These are phyloP conservation scores for Saccharomycopsis crataegensis DNA, from an alignment of 1,139 yeast species.

Conservation along the genomic window DNA sequence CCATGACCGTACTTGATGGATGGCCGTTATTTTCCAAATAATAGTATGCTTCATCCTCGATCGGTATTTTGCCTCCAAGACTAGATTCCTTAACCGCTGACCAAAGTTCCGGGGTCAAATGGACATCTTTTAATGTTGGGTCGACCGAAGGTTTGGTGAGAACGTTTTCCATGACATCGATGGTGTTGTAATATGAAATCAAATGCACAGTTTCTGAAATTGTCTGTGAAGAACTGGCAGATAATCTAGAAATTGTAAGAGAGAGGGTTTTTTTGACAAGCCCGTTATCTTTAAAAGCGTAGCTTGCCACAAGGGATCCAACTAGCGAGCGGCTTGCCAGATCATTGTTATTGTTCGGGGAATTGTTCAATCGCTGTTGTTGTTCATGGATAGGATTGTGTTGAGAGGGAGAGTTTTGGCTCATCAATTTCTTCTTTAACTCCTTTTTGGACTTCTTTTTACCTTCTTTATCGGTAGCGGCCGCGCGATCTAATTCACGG, in stretches of 20 bases:
- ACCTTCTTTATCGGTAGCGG: slow-evolving; percentile 25
- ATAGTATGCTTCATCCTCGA: slow-evolving; percentile 47
- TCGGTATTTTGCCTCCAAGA: slow-evolving; percentile 46
- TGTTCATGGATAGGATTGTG: neutral
- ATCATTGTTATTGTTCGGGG: slow-evolving; percentile 13
- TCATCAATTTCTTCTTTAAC: slow-evolving; percentile 20
- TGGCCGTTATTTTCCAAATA: slow-evolving; percentile 33
- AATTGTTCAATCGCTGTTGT: neutral
- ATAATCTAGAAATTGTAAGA: slow-evolving; percentile 34
- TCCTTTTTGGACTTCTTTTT: slow-evolving; percentile 33
- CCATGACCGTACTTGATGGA: too few relatives aligned
- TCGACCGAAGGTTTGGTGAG: slow-evolving; percentile 55
- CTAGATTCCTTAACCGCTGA: slow-evolving; percentile 54
- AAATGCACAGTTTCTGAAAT: slow-evolving; percentile 55
- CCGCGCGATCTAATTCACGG: slow-evolving; percentile 61
- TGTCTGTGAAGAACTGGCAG: slow-evolving; percentile 8
- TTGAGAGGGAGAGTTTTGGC: neutral
- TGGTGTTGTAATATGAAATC: slow-evolving; percentile 69
- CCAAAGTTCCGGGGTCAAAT: slow-evolving; percentile 53
- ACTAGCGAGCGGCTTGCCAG: slow-evolving; percentile 33
- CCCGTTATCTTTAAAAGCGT: slow-evolving; percentile 68
- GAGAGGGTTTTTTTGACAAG: slow-evolving; percentile 78
- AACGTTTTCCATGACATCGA: slow-evolving; percentile 57
- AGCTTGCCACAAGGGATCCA: slow-evolving; percentile 52
- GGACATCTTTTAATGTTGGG: slow-evolving; percentile 41